A percentile compares a stretch with the other conserved stretches of the same genome.
phyloP scores from a whole-genome alignment of 2,329 filamentous ascomycete species.

The Magnaporthiopsis rhizophila region DNA sequence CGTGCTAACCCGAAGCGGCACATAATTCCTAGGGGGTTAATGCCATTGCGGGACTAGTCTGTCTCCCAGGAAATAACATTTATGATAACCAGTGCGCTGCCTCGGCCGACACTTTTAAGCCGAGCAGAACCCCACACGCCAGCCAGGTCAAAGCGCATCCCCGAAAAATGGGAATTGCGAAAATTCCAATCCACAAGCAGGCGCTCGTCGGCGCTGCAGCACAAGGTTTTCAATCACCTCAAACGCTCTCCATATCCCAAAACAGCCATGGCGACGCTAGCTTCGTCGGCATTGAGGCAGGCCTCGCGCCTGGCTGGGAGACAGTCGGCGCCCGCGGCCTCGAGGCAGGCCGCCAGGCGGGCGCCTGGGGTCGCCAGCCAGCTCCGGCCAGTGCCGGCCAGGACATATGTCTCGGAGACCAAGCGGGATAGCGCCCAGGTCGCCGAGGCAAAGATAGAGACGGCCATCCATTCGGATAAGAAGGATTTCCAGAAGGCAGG shows the following conservation, averaged over 20 bases:
- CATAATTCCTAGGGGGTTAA: too few species aligned
- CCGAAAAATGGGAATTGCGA: neutral
- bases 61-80: neutral
- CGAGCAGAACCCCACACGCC: neutral
- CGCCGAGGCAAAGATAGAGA: constrained; percentile 73
- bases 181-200: neutral
- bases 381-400: constrained; percentile 22
- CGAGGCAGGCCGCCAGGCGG: constrained; percentile 24
- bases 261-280: constrained; percentile 50
- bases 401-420: constrained; percentile 78
- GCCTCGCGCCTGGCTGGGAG: constrained; percentile 52
- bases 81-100: neutral
- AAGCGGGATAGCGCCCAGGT: constrained; percentile 75
- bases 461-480: constrained; percentile 79
- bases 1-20: too few species aligned
- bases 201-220: neutral
- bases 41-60: neutral
- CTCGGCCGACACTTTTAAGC: neutral
- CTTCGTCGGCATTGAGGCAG: constrained; percentile 66
- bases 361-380: constrained; percentile 19
- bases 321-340: constrained; percentile 27
- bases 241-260: neutral
- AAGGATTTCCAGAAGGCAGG: constrained; percentile 61
- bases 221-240: neutral
- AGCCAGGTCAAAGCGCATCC: neutral